Percentiles rank a stretch among this genome's conserved stretches.
phyloP scores from a whole-genome alignment of 352 stramenopile genomes.

The Pythium sp. region DNA sequence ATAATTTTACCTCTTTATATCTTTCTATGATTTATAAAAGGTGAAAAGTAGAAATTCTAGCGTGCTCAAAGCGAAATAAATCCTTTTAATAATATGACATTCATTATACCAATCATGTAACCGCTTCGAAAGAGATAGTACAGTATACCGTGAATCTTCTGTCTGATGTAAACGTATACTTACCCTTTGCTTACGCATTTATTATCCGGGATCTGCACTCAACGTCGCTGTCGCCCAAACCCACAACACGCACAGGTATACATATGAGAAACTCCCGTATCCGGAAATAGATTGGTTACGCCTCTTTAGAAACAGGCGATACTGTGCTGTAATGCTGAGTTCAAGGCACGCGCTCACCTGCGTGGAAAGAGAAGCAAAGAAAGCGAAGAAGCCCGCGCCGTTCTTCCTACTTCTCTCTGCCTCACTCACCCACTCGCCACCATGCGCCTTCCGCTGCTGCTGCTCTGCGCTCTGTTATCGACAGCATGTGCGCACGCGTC shows the following conservation, averaged over 20 bases:
- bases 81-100: too few species aligned
- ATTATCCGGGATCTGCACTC: neutral
- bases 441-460: constrained; percentile 4
- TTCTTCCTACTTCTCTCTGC: neutral
- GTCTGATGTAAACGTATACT: neutral
- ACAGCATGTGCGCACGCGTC: neutral
- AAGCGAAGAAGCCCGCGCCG: neutral
- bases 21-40: too few species aligned
- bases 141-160: neutral
- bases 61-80: too few species aligned
- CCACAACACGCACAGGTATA: neutral
- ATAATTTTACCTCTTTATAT: neutral
- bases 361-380: neutral
- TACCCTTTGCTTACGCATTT: neutral
- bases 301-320: too few species aligned
- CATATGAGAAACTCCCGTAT: neutral
- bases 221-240: too few species aligned
- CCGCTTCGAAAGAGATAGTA: too few species aligned
- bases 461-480: neutral
- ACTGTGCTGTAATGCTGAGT: too few species aligned
- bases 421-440: neutral
- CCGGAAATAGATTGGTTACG: neutral
- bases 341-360: neutral
- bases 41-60: too few species aligned
- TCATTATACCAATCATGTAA: too few species aligned